Evolutionary conservation across 495 filamentous ascomycete species (phyloP), one percentile per base, ranked within the genome.

Genomic region (Collariella sp.): DNA sequence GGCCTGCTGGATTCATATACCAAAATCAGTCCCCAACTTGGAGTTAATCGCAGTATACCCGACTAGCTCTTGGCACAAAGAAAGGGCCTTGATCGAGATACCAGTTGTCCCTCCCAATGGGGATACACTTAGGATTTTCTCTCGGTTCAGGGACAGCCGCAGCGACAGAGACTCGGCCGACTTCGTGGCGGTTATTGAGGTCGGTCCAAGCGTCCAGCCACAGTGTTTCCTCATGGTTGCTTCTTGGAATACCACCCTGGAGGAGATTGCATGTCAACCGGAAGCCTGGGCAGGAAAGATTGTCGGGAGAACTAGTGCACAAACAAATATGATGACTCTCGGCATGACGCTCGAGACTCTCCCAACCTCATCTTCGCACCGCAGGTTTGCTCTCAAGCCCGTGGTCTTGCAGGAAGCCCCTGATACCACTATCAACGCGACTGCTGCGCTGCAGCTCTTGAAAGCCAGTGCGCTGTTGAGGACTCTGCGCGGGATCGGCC

Each of bases 51-150:
- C 1, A 11, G 52, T 54, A 4, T 16, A 41, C 10, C 52, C 52
- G 2, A 5, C 0, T 2, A 7, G 9, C 2, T 47, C n/a, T 6
- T 55, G 52, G 52, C 52, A 49, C 38, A 49, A 48, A 26, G 52
- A 55, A 10, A 33, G 45, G 31, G 44, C 52, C 5, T 11, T 55
- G 44, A 55, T 55, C 5, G 52, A 55, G n/a, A 26, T 16, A 19
- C 3, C 38, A 7, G 1, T 24, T 7, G 15, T 18, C 9, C 12
- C 24, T 24, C 13, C 12, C 15, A 45, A 36, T 2, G 12, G 22
- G 5, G 51, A 7, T 7, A 7, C 18, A 0, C 23, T 1, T 15
- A 16, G 0, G 4, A 43, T 49, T 19, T 2, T 55, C 4, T 36
- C 13, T 12, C 35, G 52, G 15, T 55, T 55, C 20, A 45, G 29